Evolutionary conservation across 805 yeast genomes (phyloP).

Genomic region (Kockiozyma suomiensis): DNA sequence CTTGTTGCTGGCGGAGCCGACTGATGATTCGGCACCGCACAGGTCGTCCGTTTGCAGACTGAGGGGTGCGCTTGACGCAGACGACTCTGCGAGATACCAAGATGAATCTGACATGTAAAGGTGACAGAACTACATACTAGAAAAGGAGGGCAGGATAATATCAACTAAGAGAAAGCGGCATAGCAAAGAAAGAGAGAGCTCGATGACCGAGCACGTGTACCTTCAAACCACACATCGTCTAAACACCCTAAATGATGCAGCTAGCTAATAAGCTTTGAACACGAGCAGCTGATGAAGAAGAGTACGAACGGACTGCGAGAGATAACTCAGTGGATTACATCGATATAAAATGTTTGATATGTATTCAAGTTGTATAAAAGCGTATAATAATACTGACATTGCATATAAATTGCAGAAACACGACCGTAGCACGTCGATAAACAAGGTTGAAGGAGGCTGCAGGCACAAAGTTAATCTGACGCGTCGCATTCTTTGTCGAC

Average conservation of each 20-base stretch:
- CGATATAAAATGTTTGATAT: no score
- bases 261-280: no score
- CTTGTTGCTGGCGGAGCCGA: background rate
- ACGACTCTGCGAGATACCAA: background rate
- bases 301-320: no score
- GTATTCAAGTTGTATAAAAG: no score
- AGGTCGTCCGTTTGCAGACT: constrained; percentile 1
- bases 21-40: background rate
- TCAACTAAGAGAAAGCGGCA: background rate
- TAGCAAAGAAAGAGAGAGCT: no score
- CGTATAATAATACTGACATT: no score
- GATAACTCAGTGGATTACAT: no score
- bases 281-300: no score
- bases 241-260: no score
- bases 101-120: background rate
- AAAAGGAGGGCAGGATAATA: background rate
- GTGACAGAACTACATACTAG: background rate
- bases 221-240: no score
- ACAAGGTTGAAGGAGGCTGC: background rate
- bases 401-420: background rate
- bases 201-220: no score
- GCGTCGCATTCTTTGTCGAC: constrained; percentile 13
- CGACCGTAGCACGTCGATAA: background rate
- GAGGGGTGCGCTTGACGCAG: background rate
- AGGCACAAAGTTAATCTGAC: constrained; percentile 10